Conservation (phyloP, 2,329 filamentous ascomycete genomes). For the Aspergillus chevalieri region DNA sequence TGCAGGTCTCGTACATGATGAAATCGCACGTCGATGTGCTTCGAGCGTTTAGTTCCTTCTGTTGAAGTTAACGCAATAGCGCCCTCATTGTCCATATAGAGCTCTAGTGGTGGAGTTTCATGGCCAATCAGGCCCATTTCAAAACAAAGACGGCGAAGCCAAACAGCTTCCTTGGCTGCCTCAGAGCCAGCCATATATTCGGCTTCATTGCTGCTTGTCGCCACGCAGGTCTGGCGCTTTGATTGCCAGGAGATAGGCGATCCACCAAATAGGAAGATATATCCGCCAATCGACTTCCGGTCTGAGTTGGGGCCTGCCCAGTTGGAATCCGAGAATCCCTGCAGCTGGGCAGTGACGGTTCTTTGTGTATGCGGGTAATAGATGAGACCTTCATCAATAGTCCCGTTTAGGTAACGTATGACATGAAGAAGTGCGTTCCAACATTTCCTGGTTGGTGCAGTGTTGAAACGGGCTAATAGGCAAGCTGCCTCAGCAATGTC, state of each 20-base stretch:
- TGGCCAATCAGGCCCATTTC: neutral
- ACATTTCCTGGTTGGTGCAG: neutral
- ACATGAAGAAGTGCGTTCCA: neutral
- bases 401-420: neutral
- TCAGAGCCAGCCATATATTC: neutral
- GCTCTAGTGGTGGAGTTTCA: neutral
- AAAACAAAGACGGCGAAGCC: neutral
- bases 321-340: neutral
- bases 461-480: neutral
- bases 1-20: neutral
- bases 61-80: neutral
- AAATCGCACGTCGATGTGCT: slow-evolving; percentile 1
- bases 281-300: neutral
- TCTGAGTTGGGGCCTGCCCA: neutral
- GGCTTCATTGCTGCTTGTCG: neutral
- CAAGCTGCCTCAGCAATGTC: neutral
- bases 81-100: neutral
- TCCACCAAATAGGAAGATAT: neutral
- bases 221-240: neutral
- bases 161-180: neutral
- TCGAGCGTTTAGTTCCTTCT: neutral
- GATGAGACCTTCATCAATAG: neutral
- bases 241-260: neutral
- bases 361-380: neutral
- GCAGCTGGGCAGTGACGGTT: no score